Percentiles rank a stretch among this genome's conserved stretches.
Conservation (phyloP, 345 rosid genomes). For the Eucalyptus curtisii region DNA sequence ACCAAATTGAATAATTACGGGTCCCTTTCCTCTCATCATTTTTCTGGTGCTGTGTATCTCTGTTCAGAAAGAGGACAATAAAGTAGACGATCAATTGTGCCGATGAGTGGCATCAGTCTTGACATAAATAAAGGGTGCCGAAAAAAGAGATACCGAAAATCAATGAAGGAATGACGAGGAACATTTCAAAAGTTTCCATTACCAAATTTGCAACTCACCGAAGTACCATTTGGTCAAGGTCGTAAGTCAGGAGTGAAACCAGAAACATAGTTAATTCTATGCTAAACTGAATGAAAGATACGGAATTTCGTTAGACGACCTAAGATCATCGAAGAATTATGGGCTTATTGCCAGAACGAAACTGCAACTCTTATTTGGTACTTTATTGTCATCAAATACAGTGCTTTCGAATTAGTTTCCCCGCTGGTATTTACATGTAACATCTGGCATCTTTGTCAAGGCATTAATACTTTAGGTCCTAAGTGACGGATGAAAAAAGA, state of each 20-base stretch:
- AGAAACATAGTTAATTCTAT: background rate
- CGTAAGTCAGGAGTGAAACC: background rate
- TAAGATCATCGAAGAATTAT: background rate
- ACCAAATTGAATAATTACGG: constrained; percentile 76
- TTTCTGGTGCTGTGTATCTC: constrained; percentile 61
- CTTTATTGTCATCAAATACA: too few species aligned
- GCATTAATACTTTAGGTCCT: background rate
- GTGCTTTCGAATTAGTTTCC: background rate
- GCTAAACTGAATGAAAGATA: too few species aligned
- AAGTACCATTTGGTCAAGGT: background rate
- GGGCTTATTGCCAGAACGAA: background rate
- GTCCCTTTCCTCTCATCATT: constrained; percentile 92
- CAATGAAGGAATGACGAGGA: background rate
- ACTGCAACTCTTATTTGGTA: too few species aligned
- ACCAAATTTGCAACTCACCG: background rate
- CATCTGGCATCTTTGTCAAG: background rate
- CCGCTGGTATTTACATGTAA: background rate
- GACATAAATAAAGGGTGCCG: background rate
- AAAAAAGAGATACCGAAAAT: background rate
- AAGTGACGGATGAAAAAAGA: background rate
- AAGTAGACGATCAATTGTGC: background rate
- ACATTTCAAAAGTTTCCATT: background rate
- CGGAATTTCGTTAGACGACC: background rate
- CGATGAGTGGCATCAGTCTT: background rate
- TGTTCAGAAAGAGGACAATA: constrained; percentile 22